phyloP scores from a whole-genome alignment of 768 basidiomycete species.

The Strobilomyces confusus region DNA sequence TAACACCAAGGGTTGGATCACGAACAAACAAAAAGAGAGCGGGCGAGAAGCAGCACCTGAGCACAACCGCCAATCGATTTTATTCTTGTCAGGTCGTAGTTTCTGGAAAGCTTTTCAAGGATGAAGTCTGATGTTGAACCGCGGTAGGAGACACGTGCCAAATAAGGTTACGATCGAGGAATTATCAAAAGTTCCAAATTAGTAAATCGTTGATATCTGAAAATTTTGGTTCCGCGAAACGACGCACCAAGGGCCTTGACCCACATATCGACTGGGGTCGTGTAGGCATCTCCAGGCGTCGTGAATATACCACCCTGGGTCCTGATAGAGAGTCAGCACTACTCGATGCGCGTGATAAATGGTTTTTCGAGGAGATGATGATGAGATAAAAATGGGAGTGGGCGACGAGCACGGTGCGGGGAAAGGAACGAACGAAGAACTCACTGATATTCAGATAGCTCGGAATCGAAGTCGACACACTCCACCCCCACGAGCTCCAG shows the following conservation, averaged over 20 bases:
- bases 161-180: conserved; percentile 31
- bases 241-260: conserved; percentile 71
- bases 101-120: conserved; percentile 68
- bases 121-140: conserved; percentile 53
- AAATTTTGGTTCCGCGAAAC: conserved; percentile 59
- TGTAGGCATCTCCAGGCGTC: conserved; percentile 81
- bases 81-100: conserved; percentile 66
- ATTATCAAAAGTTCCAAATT: conserved; percentile 33
- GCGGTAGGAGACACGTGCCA: conserved; percentile 18
- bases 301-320: conserved; percentile 86
- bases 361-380: conserved; percentile 6
- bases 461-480: conserved; percentile 77
- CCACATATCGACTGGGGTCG: conserved; percentile 90
- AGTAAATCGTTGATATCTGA: conserved; percentile 34
- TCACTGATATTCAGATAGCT: conserved; percentile 78
- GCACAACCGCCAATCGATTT: conserved; percentile 76
- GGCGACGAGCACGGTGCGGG: not conserved
- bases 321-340: conserved; percentile 38
- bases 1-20: conserved; percentile 1
- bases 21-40: not conserved
- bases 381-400: not conserved
- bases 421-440: conserved; percentile 21
- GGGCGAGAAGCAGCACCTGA: conserved; percentile 42
- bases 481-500: conserved; percentile 81
- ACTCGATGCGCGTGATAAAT: conserved; percentile 7